Conservation (phyloP, 129 eudicot genomes). For the Tanacetum coccineum region DNA sequence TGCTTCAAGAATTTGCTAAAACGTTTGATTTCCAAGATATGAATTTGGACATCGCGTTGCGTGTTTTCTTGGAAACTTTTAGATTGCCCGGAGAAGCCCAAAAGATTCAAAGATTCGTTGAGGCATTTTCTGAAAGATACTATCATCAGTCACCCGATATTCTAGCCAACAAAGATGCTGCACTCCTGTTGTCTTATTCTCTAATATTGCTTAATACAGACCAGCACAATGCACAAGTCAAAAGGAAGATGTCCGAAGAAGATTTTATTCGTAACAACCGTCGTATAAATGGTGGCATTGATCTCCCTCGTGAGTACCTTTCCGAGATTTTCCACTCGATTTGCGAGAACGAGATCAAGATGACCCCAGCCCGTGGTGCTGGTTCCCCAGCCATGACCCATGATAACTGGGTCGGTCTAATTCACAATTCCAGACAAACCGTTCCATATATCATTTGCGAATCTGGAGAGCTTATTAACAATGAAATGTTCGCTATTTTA, state of each 20-base stretch:
- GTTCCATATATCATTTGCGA: constrained; percentile 49
- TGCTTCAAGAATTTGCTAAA: constrained; percentile 66
- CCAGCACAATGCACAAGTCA: constrained; percentile 68
- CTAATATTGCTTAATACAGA: constrained; percentile 74
- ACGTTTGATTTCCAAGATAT: constrained; percentile 66
- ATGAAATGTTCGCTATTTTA: constrained; percentile 59
- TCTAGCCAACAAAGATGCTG: constrained; percentile 66
- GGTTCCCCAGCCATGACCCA: constrained; percentile 38
- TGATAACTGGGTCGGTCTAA: constrained; percentile 63
- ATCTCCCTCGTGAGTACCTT: constrained; percentile 67
- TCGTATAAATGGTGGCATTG: constrained; percentile 62
- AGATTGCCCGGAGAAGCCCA: constrained; percentile 81
- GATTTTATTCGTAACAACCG: constrained; percentile 77
- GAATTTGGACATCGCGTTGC: constrained; percentile 72
- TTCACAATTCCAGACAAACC: constrained; percentile 49
- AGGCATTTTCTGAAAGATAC: constrained; percentile 66
- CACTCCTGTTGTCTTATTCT: constrained; percentile 62
- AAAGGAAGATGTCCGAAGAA: constrained; percentile 76
- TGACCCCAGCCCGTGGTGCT: constrained; percentile 47
- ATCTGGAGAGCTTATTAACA: constrained; percentile 45
- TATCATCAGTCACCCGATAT: constrained; percentile 55
- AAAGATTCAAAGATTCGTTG: constrained; percentile 74
- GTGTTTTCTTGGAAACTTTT: constrained; percentile 66
- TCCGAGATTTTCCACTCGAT: constrained; percentile 61
- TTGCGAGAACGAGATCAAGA: constrained; percentile 64